Evolutionary conservation across 371 early-diverging fungal genomes (phyloP).

Genomic region (Mucor racemosus): DNA sequence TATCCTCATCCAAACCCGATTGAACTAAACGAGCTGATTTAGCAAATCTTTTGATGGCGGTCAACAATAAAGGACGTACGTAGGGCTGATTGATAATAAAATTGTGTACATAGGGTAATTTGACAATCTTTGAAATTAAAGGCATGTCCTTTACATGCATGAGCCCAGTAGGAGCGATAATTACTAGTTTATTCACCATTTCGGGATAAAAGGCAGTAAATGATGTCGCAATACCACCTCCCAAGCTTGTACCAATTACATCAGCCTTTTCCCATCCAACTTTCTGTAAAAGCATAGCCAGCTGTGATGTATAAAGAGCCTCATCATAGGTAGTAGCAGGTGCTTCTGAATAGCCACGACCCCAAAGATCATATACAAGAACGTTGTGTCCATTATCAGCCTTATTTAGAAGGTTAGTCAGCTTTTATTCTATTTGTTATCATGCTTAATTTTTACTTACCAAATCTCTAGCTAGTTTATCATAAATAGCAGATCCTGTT

Average conservation of each 20-base stretch:
- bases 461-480: conserved; percentile 35
- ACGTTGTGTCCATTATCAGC: conserved; percentile 53
- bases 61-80: conserved; percentile 17
- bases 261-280: conserved; percentile 57
- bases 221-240: conserved; percentile 57
- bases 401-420: conserved; percentile 22
- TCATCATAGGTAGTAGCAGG: conserved; percentile 52
- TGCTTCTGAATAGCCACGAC: conserved; percentile 58
- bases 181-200: conserved; percentile 49
- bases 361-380: conserved; percentile 59
- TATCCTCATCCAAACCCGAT: conserved; percentile 8
- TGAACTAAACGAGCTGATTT: not conserved
- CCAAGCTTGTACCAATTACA: conserved; percentile 57
- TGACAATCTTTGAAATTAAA: conserved; percentile 29
- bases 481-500: conserved; percentile 37
- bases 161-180: conserved; percentile 62
- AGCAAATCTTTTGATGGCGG: conserved; percentile 1
- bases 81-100: conserved; percentile 25
- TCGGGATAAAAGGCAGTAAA: conserved; percentile 59
- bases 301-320: conserved; percentile 52
- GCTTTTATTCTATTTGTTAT: not conserved
- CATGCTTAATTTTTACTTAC: conserved; percentile 12
- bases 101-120: conserved; percentile 12
- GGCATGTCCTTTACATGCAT: conserved; percentile 43
- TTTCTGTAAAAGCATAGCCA: conserved; percentile 51